Base-by-base conservation (phyloP, 2,329 filamentous ascomycete species). In the Fusarium siculi region DNA sequence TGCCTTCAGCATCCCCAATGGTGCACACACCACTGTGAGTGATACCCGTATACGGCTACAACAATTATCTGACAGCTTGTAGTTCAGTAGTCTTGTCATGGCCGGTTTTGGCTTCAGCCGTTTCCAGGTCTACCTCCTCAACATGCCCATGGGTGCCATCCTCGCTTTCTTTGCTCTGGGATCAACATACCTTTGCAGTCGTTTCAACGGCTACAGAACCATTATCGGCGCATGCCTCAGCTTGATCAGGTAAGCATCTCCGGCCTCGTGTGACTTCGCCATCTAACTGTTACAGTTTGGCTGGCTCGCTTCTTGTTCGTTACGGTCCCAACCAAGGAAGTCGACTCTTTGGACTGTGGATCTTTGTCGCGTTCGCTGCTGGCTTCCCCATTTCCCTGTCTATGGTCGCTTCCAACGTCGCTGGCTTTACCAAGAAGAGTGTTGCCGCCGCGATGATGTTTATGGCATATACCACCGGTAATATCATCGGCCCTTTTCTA, bases 71-170 rank as follows among this genome's bases (percentile, higher is more conserved):
- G 5, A 50, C 47, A 12, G 3, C 5, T 9, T 18, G 21, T 2
- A 50, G 70, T 76, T 76, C 19, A 76, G 72, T n/a, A 76, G 72
- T 40, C 55, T 76, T 8, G 72, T 76, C 32, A 76, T 76, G 74
- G 63, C 70, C 10, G 74, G 74, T 2, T 76, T 76, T 18, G 74
- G 74, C 0, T 76, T 76, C 19, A 70, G 61, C 0, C 53, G 34
- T n/a, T 68, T 76, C 8, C 65, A 76, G 25, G 74, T 76, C 0
- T 76, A 76, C 23, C 56, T 76, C 1, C 56, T 76, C 7, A 76
- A 76, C 30, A 76, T 76, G n/a, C 74, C 74, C 2, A 74, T 68
- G 65, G 74, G 74, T 18, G 74, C 70, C 0, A 75, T 75, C 1
- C 61, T 76, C 0, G 74, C 72, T 3, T 63, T 68, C 28, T 76